Evolutionary conservation across 768 basidiomycete species (phyloP).

Genomic region (Suillus discolor): DNA sequence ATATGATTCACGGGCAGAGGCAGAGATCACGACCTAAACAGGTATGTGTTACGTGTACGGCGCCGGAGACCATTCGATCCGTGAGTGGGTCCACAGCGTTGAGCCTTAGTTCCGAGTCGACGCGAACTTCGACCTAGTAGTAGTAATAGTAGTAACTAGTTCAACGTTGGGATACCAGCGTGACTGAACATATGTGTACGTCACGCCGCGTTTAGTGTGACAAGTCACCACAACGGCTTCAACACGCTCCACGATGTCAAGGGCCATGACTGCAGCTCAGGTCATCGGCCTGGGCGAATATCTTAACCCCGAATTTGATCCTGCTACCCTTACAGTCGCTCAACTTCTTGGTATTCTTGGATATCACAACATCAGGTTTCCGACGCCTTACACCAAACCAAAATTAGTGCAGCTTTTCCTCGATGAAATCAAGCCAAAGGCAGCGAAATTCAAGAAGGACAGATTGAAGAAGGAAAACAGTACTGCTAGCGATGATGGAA

Average conservation of each 20-base stretch:
- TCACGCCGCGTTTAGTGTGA: slow-evolving; percentile 12
- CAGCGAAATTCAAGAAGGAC: slow-evolving; percentile 61
- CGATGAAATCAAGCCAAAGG: slow-evolving; percentile 67
- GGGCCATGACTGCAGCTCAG: slow-evolving; percentile 71
- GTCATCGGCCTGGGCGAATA: slow-evolving; percentile 77
- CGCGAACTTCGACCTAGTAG: too few species aligned
- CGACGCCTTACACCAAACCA: slow-evolving; percentile 74
- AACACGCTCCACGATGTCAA: slow-evolving; percentile 56
- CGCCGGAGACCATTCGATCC: too few species aligned
- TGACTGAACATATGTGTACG: slow-evolving; percentile 22
- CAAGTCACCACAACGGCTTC: slow-evolving; percentile 3
- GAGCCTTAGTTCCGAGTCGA: too few species aligned
- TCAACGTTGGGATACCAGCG: neutral
- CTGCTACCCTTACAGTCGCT: slow-evolving; percentile 72
- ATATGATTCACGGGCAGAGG: too few species aligned
- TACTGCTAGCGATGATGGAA: slow-evolving; percentile 79
- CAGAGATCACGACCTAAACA: too few species aligned
- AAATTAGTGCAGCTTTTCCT: slow-evolving; percentile 80
- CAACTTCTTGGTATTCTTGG: slow-evolving; percentile 78
- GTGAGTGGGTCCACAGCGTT: too few species aligned
- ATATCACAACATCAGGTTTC: slow-evolving; percentile 75
- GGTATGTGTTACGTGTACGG: too few species aligned
- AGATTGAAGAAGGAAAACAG: slow-evolving; percentile 67
- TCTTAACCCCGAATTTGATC: slow-evolving; percentile 77
- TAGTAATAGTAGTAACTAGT: too few species aligned